A percentile compares a stretch with the other conserved stretches of the same genome.
These are phyloP conservation scores for Diplocarpon mali DNA, from an alignment of 2,329 filamentous ascomycete species.

Conservation along the genomic window DNA sequence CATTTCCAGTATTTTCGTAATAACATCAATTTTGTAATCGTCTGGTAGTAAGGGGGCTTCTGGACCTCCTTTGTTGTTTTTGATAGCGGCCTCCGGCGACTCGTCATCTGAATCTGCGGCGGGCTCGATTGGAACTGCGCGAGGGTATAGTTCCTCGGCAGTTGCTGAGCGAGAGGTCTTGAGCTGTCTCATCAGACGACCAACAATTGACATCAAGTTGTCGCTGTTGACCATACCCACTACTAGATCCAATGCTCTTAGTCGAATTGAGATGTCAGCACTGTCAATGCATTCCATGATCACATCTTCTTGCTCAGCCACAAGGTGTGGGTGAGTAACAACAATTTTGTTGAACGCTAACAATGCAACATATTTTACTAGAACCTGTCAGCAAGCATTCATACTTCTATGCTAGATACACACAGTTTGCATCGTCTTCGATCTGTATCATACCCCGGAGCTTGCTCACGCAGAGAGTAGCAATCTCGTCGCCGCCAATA, in stretches of 20 bases:
- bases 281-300: constrained; percentile 96
- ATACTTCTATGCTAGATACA: constrained; percentile 29
- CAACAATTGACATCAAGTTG: constrained; percentile 73
- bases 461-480: constrained; percentile 83
- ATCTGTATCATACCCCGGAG: constrained; percentile 88
- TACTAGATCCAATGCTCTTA: constrained; percentile 83
- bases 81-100: constrained; percentile 37
- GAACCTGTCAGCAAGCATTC: constrained; percentile 1
- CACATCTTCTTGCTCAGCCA: constrained; percentile 88
- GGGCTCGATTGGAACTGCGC: constrained; percentile 32
- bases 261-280: constrained; percentile 86
- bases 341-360: constrained; percentile 95
- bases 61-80: constrained; percentile 41
- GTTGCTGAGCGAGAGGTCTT: constrained; percentile 49
- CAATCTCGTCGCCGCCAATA: constrained; percentile 81
- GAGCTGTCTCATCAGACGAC: constrained; percentile 78
- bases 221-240: constrained; percentile 88
- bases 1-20: constrained; percentile 75
- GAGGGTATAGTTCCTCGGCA: constrained; percentile 32
- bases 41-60: constrained; percentile 59
- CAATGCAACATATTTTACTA: constrained; percentile 94
- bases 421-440: constrained; percentile 85
- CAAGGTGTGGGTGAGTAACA: constrained; percentile 73
- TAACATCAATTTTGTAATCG: constrained; percentile 76
- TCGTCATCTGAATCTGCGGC: constrained; percentile 43